These are phyloP conservation scores for Pelargonium myrrhifolium DNA, from an alignment of 441 rosid genomes.

Conservation along the genomic window DNA sequence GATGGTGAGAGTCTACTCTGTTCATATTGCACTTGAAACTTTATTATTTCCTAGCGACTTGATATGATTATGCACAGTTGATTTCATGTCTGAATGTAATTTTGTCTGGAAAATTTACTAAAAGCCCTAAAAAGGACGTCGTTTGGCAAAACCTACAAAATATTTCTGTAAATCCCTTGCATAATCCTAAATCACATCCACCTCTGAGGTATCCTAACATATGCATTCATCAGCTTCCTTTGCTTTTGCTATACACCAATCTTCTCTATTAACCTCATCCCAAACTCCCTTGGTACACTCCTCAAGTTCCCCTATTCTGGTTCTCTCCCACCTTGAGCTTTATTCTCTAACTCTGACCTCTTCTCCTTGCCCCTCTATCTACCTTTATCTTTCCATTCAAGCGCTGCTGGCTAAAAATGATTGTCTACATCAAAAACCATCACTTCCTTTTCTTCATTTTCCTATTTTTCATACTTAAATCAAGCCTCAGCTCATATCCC, in stretches of 20 bases:
- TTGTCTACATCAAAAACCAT: neutral
- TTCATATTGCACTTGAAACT: neutral
- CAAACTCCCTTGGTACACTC: neutral
- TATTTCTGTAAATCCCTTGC: neutral
- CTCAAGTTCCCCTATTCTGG: neutral
- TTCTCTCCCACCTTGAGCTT: neutral
- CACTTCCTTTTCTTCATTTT: neutral
- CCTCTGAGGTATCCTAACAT: neutral
- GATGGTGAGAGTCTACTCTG: constrained; percentile 47
- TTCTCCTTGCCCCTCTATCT: neutral
- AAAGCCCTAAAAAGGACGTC: too few relatives aligned
- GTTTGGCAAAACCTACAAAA: neutral
- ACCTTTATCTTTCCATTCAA: neutral
- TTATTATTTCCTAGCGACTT: neutral
- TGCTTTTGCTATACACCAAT: neutral
- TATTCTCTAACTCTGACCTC: neutral
- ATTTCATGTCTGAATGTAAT: neutral
- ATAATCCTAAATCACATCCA: neutral
- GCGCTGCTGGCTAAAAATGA: neutral
- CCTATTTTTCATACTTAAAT: neutral
- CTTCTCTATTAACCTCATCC: neutral
- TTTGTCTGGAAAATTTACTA: neutral
- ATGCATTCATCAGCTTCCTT: too few relatives aligned
- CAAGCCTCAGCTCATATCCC: neutral
- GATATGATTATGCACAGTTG: neutral